phyloP scores from a whole-genome alignment of 805 yeast species.

The Metschnikowia peoriensis region DNA sequence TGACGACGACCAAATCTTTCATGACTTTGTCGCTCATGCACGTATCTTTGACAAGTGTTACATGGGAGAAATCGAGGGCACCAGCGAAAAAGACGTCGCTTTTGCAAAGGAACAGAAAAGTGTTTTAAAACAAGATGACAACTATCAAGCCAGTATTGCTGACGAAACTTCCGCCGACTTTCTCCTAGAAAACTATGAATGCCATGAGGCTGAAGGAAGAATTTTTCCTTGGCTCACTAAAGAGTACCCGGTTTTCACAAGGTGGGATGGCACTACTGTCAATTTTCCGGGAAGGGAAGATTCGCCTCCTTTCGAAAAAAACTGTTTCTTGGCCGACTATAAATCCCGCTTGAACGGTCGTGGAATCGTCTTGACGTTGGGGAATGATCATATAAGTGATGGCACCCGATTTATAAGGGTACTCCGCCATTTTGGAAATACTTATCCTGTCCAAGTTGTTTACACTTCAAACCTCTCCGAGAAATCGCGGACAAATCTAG shows the following conservation, averaged over 20 bases:
- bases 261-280: slow-evolving; percentile 10
- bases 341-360: slow-evolving; percentile 28
- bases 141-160: not conserved
- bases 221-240: slow-evolving; percentile 16
- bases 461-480: slow-evolving; percentile 19
- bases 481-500: slow-evolving; percentile 1
- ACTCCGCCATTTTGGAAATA: slow-evolving; percentile 32
- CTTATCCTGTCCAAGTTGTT: slow-evolving; percentile 42
- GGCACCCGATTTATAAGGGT: slow-evolving; percentile 24
- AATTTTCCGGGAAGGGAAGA: slow-evolving; percentile 7
- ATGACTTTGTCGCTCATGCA: slow-evolving; percentile 44
- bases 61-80: slow-evolving; percentile 11
- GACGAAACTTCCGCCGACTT: not conserved
- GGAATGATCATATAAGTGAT: slow-evolving; percentile 27
- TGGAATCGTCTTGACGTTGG: slow-evolving; percentile 39
- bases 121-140: slow-evolving; percentile 3
- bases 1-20: slow-evolving; percentile 34
- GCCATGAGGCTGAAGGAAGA: slow-evolving; percentile 7
- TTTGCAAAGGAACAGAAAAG: slow-evolving; percentile 4
- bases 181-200: not conserved
- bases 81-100: not conserved
- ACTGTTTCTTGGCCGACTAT: slow-evolving; percentile 25
- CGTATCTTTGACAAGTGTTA: slow-evolving; percentile 49
- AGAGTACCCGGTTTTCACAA: slow-evolving; percentile 13
- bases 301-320: not conserved